phyloP scores from a whole-genome alignment of 1,139 yeast species.

The Sugiyamaella sp. region DNA sequence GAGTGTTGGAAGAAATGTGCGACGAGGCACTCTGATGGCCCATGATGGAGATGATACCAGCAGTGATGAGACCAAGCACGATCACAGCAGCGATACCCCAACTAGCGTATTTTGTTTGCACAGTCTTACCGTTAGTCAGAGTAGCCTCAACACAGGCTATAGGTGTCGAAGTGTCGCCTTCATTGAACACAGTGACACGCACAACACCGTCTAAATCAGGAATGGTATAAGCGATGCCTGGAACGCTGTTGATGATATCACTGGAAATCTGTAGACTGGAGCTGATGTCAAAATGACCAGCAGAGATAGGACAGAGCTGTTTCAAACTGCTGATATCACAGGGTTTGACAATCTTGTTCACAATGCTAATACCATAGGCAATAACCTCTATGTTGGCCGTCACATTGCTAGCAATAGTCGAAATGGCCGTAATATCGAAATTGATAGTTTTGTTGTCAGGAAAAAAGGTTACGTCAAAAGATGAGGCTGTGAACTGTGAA shows the following conservation, averaged over 20 bases:
- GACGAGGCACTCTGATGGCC: slow-evolving; percentile 95
- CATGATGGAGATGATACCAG: slow-evolving; percentile 82
- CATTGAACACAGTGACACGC: slow-evolving; percentile 63
- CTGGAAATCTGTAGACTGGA: slow-evolving; percentile 48
- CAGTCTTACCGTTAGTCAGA: slow-evolving; percentile 87
- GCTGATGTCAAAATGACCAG: slow-evolving; percentile 85
- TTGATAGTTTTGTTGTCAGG: slow-evolving; percentile 65
- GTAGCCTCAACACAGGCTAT: slow-evolving; percentile 94
- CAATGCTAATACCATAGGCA: slow-evolving; percentile 80
- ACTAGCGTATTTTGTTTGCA: slow-evolving; percentile 89
- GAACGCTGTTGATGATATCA: slow-evolving; percentile 55
- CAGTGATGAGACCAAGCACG: slow-evolving; percentile 81
- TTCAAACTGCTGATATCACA: slow-evolving; percentile 53
- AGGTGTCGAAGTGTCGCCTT: slow-evolving; percentile 48
- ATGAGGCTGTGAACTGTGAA: slow-evolving; percentile 87
- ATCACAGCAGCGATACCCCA: slow-evolving; percentile 97
- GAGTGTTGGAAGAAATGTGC: slow-evolving; percentile 93
- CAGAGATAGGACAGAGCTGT: slow-evolving; percentile 76
- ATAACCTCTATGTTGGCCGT: slow-evolving; percentile 67
- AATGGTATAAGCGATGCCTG: slow-evolving; percentile 81
- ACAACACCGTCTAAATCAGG: slow-evolving; percentile 97
- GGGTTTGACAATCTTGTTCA: slow-evolving; percentile 58
- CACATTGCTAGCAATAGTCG: slow-evolving; percentile 76
- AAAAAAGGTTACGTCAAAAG: slow-evolving; percentile 71
- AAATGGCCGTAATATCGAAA: slow-evolving; percentile 75